Evolutionary conservation across 75 land plant genomes (phyloP), one percentile per base, ranked within the genome.

Genomic region (Pinus tabuliformis): DNA sequence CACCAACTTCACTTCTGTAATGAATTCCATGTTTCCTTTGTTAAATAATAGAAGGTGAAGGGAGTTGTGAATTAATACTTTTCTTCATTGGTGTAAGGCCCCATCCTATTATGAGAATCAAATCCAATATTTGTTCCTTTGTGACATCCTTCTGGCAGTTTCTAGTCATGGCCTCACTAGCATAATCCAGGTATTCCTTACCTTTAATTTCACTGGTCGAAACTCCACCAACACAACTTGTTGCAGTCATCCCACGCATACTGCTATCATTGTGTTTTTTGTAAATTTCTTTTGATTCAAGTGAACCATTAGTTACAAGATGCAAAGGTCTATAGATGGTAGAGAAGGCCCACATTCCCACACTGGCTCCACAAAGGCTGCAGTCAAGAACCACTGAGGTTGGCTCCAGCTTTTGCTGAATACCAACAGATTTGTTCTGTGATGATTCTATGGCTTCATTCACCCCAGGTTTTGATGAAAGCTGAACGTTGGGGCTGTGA

Each of bases 351-450:
- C 98, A 97, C 59, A 97, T 76, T 64, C 98, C 98, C 37, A 95
- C 91, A 75, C 90, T 89, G 26, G 99, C 99, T 21, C 95, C 95
- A 88, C 99, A 97, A 56, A 95, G 86, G 63, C 76, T 79, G 78
- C 99, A 97, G 71, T 97, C 98, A 56, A 97, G 75, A 71, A 95
- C 95, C 73, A 84, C 82, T 64, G 98, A 97, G 58, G 83, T 79
- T 15, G 93, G 90, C 74, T 93, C 92, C 74, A 14, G 73, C 33
- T 72, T 76, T 9, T 28, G 15, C 54, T 64, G 81, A 45, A 60
- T 54, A 66, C 63, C 57, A 56, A 71, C 56, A 45, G 74, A 60
- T 14, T 58, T 57, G 71, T 63, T 68, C 49, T 75, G 75, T 20
- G 82, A 58, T 33, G 30, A 49, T 52, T 66, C 62, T 1, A 14